Conservation (phyloP, 352 stramenopile genomes). For the Plasmopara muralis region DNA sequence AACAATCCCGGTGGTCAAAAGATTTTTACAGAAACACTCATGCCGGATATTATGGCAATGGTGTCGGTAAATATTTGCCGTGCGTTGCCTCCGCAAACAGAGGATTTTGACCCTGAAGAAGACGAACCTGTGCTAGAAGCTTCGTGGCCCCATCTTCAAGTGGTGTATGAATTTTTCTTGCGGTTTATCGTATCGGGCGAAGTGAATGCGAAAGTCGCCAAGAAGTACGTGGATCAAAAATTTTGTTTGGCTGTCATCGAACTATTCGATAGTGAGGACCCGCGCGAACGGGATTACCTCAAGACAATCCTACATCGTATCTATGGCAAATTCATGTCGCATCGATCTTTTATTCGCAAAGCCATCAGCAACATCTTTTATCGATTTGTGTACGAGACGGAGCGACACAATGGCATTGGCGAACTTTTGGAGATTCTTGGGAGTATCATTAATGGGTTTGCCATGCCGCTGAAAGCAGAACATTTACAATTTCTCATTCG, state of each 20-base stretch:
- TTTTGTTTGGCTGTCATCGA: conserved; percentile 95
- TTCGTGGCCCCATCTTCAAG: conserved; percentile 95
- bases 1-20: conserved; percentile 94
- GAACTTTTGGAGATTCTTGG: conserved; percentile 97
- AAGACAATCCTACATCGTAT: conserved; percentile 99
- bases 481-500: conserved; percentile 94
- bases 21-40: conserved; percentile 96
- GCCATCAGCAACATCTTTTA: conserved; percentile 99
- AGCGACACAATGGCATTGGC: conserved; percentile 93
- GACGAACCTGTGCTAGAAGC: conserved; percentile 96
- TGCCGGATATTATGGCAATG: conserved; percentile 94
- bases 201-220: conserved; percentile 95
- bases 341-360: conserved; percentile 97
- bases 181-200: conserved; percentile 96
- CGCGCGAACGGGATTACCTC: conserved; percentile 97
- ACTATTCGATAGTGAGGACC: conserved; percentile 94
- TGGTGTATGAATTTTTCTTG: conserved; percentile 99
- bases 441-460: conserved; percentile 99
- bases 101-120: conserved; percentile 99
- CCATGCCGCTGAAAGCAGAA: conserved; percentile 97
- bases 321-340: conserved; percentile 99
- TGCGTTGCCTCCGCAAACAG: conserved; percentile 88
- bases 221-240: conserved; percentile 97
- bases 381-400: conserved; percentile 98
- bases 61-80: conserved; percentile 93